Evolutionary conservation across 2,329 filamentous ascomycete genomes (phyloP).

Genomic region (Aspergillus tubingensis): DNA sequence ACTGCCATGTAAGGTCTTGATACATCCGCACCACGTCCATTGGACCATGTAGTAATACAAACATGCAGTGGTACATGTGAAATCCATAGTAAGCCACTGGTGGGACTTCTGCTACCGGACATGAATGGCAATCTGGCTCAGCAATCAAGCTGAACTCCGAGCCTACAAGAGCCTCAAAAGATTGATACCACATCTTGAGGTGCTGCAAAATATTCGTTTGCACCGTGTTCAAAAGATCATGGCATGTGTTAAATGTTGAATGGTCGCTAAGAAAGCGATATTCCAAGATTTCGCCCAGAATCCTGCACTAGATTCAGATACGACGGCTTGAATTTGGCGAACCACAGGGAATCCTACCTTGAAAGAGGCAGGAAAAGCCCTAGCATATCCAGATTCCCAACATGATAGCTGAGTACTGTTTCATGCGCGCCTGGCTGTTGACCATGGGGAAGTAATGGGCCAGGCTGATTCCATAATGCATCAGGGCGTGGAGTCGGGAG

Average conservation of each 20-base stretch:
- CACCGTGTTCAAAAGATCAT: neutral
- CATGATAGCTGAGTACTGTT: neutral
- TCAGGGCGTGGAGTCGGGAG: neutral
- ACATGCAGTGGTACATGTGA: slow-evolving; percentile 9
- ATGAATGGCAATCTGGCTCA: neutral
- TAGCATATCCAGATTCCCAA: neutral
- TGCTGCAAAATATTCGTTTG: neutral
- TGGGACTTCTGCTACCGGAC: neutral
- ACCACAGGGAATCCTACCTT: neutral
- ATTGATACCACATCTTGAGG: neutral
- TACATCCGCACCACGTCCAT: slow-evolving; percentile 8
- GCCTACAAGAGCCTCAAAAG: neutral
- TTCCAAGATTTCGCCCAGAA: neutral
- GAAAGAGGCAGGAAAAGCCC: neutral
- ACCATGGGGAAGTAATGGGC: neutral
- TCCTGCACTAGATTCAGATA: neutral
- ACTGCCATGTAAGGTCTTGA: slow-evolving; percentile 3
- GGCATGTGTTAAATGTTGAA: neutral
- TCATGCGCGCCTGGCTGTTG: neutral
- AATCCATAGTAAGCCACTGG: slow-evolving; percentile 5
- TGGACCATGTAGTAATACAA: neutral
- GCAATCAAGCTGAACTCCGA: neutral
- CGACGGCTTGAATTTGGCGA: neutral
- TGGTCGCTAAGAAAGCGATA: slow-evolving; percentile 4
- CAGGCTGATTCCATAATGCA: neutral